Evolutionary conservation across 371 early-diverging fungal genomes (phyloP).

Genomic region (Mucor piriformis): DNA sequence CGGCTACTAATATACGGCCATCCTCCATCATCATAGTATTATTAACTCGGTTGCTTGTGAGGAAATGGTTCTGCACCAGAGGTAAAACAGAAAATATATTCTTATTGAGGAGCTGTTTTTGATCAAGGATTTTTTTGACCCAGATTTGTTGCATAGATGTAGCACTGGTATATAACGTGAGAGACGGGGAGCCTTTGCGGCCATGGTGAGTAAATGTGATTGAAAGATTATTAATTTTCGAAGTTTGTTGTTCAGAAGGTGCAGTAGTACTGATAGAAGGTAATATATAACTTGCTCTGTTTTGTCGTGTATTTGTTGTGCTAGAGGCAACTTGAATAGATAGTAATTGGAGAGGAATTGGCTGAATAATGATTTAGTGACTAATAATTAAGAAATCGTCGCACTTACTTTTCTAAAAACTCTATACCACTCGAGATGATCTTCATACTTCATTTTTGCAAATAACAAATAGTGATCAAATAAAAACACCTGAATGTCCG

Average conservation of each 20-base stretch:
- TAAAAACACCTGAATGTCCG: conserved; percentile 76
- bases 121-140: conserved; percentile 79
- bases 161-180: conserved; percentile 74
- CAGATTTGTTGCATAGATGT: conserved; percentile 79
- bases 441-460: conserved; percentile 59
- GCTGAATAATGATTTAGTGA: conserved; percentile 34
- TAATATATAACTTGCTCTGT: conserved; percentile 40
- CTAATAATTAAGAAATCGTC: not conserved
- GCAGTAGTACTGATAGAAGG: conserved; percentile 36
- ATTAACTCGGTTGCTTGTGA: conserved; percentile 22
- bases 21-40: conserved; percentile 12
- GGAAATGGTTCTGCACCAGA: conserved; percentile 15
- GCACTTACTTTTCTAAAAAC: conserved; percentile 35
- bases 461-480: conserved; percentile 88
- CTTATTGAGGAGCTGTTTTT: conserved; percentile 55
- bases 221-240: conserved; percentile 29
- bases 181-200: conserved; percentile 55
- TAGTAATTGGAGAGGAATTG: conserved; percentile 72
- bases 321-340: conserved; percentile 39
- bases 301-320: conserved; percentile 39
- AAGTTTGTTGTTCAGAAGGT: not conserved
- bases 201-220: conserved; percentile 82
- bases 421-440: conserved; percentile 40
- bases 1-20: conserved; percentile 26
- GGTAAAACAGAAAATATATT: conserved; percentile 59